Conservation (phyloP, 257 asterid genomes). For the Nicotiana knightiana region DNA sequence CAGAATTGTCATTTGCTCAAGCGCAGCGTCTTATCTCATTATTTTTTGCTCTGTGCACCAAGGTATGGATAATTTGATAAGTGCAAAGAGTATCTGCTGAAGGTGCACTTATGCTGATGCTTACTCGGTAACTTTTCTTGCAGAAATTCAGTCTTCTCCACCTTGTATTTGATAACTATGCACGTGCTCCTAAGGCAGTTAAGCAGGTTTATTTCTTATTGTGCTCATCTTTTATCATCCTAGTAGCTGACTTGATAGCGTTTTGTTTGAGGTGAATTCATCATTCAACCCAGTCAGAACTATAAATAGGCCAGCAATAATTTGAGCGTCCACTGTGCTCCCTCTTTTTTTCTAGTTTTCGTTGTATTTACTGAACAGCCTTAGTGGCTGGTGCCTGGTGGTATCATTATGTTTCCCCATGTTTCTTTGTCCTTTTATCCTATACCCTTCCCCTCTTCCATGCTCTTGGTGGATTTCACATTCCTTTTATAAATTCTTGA, state of each 20-base stretch:
- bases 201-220: conserved; percentile 65
- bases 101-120: neutral
- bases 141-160: conserved; percentile 84
- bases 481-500: neutral
- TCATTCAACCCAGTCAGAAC: neutral
- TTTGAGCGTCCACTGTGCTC: neutral
- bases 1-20: conserved; percentile 47
- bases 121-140: conserved; percentile 21
- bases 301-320: neutral
- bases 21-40: conserved; percentile 69
- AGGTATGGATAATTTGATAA: conserved; percentile 38
- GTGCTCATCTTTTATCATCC: conserved; percentile 7
- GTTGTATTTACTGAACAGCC: neutral
- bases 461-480: neutral
- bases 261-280: neutral
- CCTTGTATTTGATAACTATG: conserved; percentile 65
- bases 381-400: neutral
- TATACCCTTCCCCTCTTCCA: neutral
- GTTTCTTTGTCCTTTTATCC: neutral
- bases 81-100: neutral
- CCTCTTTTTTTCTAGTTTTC: neutral
- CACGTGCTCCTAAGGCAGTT: conserved; percentile 61
- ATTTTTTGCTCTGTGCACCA: conserved; percentile 77
- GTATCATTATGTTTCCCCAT: neutral
- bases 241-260: neutral